phyloP scores from a whole-genome alignment of 1,139 yeast genomes.

The Debaryomyces udenii region DNA sequence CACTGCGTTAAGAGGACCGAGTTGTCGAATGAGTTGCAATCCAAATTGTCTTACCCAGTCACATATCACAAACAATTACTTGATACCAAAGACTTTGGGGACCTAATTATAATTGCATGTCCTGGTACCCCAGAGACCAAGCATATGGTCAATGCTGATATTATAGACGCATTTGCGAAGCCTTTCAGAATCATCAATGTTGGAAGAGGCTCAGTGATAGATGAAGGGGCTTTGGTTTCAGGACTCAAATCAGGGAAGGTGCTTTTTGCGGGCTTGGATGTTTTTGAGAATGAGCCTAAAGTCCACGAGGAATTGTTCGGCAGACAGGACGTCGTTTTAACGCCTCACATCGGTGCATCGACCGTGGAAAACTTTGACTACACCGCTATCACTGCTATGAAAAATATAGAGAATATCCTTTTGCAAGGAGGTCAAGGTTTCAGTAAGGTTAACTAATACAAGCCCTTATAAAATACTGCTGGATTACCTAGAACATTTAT shows the following conservation, averaged over 20 bases:
- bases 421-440: conserved; percentile 35
- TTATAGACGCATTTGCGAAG: conserved; percentile 49
- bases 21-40: conserved; percentile 41
- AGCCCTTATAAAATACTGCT: no score
- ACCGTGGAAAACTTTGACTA: conserved; percentile 53
- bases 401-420: conserved; percentile 47
- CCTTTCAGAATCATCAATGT: conserved; percentile 73
- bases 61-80: conserved; percentile 44
- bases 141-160: conserved; percentile 53
- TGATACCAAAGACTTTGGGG: conserved; percentile 42
- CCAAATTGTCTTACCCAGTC: conserved; percentile 46
- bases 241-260: conserved; percentile 73
- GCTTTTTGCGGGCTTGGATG: conserved; percentile 78
- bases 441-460: conserved; percentile 41
- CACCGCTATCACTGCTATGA: conserved; percentile 50
- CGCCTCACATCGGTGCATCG: conserved; percentile 81
- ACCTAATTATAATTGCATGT: conserved; percentile 66
- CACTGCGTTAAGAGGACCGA: conserved; percentile 62
- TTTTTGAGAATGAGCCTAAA: conserved; percentile 69
- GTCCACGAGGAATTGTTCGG: conserved; percentile 54
- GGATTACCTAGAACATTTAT: no score
- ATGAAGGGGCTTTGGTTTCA: conserved; percentile 68
- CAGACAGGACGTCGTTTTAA: conserved; percentile 69
- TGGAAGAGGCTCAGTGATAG: conserved; percentile 74
- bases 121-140: conserved; percentile 66